Base-by-base conservation (phyloP, 495 filamentous ascomycete species). In the Beverwykella pulmonaria region DNA sequence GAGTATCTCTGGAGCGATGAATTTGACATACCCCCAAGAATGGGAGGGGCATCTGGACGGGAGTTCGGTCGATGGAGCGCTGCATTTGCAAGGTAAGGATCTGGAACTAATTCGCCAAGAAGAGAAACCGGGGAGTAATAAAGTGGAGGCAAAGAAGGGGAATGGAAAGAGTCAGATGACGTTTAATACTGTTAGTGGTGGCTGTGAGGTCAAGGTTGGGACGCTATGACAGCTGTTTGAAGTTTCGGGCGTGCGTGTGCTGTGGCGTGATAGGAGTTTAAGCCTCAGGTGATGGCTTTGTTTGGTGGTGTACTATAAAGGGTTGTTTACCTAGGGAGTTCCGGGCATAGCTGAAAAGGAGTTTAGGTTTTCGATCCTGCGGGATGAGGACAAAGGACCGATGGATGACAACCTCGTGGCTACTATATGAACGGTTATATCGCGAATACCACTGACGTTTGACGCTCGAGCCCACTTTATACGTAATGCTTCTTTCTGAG, bases 11-110 rank as follows among this genome's bases (percentile, higher is more conserved):
- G 75, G 75, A 3, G 32, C 44, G 1, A 47, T 78, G 7, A 34
- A 72, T 12, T 48, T 78, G 19, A 47, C 44, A n/a, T 76, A 76
- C 64, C 75, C 75, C 23, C 61, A 75, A 29, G 71, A 70, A 48
- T 76, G 75, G 75, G 72, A 75, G 49, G 75, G 75, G 10, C 41
- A 49, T 27, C 32, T 73, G 9, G 50, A 71, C 2, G 71, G 71
- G 1, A 65, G 53, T 1, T 54, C 58, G 23, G 19, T 50, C 7
- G 68, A 41, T 32, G 68, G 71, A 5, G 34, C 19, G 36, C 29
- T 73, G 22, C 54, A 59, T 47, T 50, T 73, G 9, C 23, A 65
- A n/a, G 71, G 71, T 1, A 53, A 54, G 23, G 65, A 69, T 36
- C 49, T 73, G 1, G 64, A 68, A 32, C 56, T 73, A 10, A 53